Evolutionary conservation across 352 stramenopile species (phyloP).

Genomic region (Phytophthora cryptogea): DNA sequence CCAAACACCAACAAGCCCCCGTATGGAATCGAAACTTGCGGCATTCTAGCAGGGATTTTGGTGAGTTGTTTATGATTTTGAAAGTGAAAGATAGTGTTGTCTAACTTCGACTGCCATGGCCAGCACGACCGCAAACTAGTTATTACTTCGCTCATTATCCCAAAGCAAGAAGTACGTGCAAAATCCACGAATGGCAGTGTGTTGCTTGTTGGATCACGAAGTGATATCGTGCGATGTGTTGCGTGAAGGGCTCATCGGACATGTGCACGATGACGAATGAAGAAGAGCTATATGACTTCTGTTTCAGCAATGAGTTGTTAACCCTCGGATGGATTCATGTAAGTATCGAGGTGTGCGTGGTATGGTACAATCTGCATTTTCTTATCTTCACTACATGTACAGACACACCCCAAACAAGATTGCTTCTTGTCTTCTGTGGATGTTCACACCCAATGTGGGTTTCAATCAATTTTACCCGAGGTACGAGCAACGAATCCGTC

Average conservation of each 20-base stretch:
- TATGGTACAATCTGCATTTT: neutral
- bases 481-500: conserved; percentile 22
- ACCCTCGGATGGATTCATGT: conserved; percentile 93
- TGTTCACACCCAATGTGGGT: conserved; percentile 91
- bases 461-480: conserved; percentile 90
- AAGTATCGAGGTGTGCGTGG: conserved; percentile 14
- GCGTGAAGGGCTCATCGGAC: conserved; percentile 81
- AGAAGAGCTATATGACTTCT: conserved; percentile 89
- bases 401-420: conserved; percentile 88
- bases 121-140: conserved; percentile 59
- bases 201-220: neutral
- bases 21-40: conserved; percentile 91
- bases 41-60: conserved; percentile 84
- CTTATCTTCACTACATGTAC: conserved; percentile 3
- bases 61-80: conserved; percentile 29
- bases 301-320: conserved; percentile 84
- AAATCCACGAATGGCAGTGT: neutral
- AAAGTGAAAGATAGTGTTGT: neutral
- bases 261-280: conserved; percentile 89
- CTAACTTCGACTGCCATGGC: conserved; percentile 2
- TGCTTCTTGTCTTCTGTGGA: conserved; percentile 92
- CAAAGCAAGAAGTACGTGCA: conserved; percentile 76
- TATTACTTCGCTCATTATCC: conserved; percentile 88
- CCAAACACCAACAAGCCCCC: conserved; percentile 75
- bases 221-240: neutral